These are phyloP conservation scores for Yarrowia alimentaria DNA, from an alignment of 805 yeast species.

Conservation along the genomic window DNA sequence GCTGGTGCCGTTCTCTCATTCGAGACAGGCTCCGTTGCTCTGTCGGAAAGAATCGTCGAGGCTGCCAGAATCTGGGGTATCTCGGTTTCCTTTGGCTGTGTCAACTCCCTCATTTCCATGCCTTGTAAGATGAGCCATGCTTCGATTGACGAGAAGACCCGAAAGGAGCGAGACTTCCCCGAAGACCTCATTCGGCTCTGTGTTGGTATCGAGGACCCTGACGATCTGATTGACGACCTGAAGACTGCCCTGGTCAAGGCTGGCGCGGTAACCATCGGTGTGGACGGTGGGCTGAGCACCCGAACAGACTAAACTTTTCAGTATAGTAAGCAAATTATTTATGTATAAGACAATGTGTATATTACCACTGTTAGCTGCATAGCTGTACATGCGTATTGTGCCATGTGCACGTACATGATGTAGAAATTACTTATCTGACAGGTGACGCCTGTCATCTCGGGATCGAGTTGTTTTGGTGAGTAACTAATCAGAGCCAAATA, in stretches of 20 bases:
- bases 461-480: too few species aligned
- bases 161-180: slow-evolving; percentile 86
- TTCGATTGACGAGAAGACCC: slow-evolving; percentile 82
- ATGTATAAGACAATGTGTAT: too few species aligned
- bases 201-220: slow-evolving; percentile 82
- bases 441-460: too few species aligned
- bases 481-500: too few species aligned
- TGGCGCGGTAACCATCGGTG: slow-evolving; percentile 46
- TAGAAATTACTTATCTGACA: too few species aligned
- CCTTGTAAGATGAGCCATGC: slow-evolving; percentile 98
- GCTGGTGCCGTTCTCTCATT: slow-evolving; percentile 87
- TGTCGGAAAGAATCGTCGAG: slow-evolving; percentile 72
- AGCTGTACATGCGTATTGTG: too few species aligned
- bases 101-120: slow-evolving; percentile 85
- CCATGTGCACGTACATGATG: too few species aligned
- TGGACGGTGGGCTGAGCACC: too few species aligned
- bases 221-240: slow-evolving; percentile 80
- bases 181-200: slow-evolving; percentile 89
- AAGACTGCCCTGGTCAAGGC: slow-evolving; percentile 65
- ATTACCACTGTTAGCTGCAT: too few species aligned
- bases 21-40: slow-evolving; percentile 73
- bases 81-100: slow-evolving; percentile 93
- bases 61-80: slow-evolving; percentile 75
- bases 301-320: too few species aligned
- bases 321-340: too few species aligned